phyloP scores from a whole-genome alignment of 306 rosid genomes.

The Vigna trinervia region DNA sequence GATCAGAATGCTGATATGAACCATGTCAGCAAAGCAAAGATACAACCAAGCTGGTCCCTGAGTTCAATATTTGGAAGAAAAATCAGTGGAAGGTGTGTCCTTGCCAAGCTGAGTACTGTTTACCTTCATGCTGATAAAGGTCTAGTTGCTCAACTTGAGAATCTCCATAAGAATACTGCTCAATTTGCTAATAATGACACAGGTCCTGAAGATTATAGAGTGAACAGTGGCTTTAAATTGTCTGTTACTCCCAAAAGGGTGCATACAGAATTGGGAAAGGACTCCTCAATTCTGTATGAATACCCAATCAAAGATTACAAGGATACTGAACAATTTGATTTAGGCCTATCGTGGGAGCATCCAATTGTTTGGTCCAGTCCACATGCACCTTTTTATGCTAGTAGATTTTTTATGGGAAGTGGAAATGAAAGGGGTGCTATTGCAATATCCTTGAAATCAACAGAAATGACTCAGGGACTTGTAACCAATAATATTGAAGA shows the following conservation, averaged over 20 bases:
- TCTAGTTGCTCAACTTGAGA: slow-evolving; percentile 64
- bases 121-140: slow-evolving; percentile 74
- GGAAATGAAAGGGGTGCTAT: slow-evolving; percentile 97
- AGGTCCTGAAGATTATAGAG: slow-evolving; percentile 52
- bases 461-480: slow-evolving; percentile 55
- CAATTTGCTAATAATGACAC: slow-evolving; percentile 43
- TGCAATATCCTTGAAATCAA: slow-evolving; percentile 82
- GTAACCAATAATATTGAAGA: slow-evolving; percentile 49
- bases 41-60: slow-evolving; percentile 90
- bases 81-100: slow-evolving; percentile 75
- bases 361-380: slow-evolving; percentile 81
- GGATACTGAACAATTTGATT: slow-evolving; percentile 69
- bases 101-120: slow-evolving; percentile 80
- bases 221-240: slow-evolving; percentile 69
- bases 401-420: slow-evolving; percentile 88
- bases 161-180: slow-evolving; percentile 54
- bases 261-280: slow-evolving; percentile 60
- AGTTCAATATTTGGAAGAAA: slow-evolving; percentile 85
- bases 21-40: slow-evolving; percentile 50
- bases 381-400: slow-evolving; percentile 80
- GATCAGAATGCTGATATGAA: slow-evolving; percentile 46
- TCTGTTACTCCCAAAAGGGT: slow-evolving; percentile 72
- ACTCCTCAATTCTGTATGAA: slow-evolving; percentile 64
- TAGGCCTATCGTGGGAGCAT: slow-evolving; percentile 78
- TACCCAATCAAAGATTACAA: slow-evolving; percentile 63